These are phyloP conservation scores for Telfairia occidentalis DNA, from an alignment of 331 rosid species.

Conservation along the genomic window DNA sequence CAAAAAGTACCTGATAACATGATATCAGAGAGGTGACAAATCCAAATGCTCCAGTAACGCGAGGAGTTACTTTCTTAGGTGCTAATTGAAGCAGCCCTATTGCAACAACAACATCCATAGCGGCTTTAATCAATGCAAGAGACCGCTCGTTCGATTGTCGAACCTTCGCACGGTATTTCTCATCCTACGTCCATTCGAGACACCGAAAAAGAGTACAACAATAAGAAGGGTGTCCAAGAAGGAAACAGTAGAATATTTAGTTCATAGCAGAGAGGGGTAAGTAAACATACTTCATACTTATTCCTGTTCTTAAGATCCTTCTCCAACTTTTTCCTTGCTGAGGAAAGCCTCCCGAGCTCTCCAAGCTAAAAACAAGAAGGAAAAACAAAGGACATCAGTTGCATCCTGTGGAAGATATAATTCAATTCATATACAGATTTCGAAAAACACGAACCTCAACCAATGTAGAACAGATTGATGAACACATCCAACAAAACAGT, in stretches of 20 bases:
- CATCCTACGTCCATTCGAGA: slow-evolving; percentile 41
- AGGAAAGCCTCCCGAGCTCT: slow-evolving; percentile 85
- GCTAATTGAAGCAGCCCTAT: slow-evolving; percentile 85
- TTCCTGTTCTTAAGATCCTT: slow-evolving; percentile 53
- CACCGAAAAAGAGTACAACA: slow-evolving; percentile 10
- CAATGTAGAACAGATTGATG: slow-evolving; percentile 62
- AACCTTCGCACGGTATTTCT: slow-evolving; percentile 58
- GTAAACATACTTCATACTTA: slow-evolving; percentile 57
- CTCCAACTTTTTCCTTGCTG: slow-evolving; percentile 71
- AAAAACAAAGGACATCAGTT: slow-evolving; percentile 11
- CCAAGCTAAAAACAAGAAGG: slow-evolving; percentile 47
- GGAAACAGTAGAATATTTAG: neutral
- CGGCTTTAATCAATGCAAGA: slow-evolving; percentile 67
- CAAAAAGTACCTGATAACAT: slow-evolving; percentile 62
- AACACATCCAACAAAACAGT: slow-evolving; percentile 84
- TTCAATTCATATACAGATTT: neutral
- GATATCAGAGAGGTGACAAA: slow-evolving; percentile 69
- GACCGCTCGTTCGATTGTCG: slow-evolving; percentile 69
- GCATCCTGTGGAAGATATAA: neutral
- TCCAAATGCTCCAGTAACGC: slow-evolving; percentile 90
- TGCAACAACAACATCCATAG: slow-evolving; percentile 72
- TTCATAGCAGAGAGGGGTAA: neutral
- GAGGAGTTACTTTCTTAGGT: slow-evolving; percentile 82
- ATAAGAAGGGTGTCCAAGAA: neutral
- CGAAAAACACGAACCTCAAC: slow-evolving; percentile 60